Conservation (phyloP, 371 early-diverging fungal species). For the Scutellospora calospora region DNA sequence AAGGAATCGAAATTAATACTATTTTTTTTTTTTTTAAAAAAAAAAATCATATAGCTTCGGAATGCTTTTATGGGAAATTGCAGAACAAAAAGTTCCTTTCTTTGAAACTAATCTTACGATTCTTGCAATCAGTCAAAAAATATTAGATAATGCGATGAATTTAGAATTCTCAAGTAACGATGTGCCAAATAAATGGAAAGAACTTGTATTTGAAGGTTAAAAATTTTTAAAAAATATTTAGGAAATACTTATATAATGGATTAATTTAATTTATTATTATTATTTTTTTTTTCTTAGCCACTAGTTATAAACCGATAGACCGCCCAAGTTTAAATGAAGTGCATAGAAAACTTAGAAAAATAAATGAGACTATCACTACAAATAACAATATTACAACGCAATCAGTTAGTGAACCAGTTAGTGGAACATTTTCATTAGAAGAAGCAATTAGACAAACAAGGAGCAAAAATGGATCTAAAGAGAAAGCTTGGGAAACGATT, state of each 20-base stretch:
- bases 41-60: neutral
- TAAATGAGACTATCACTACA: neutral
- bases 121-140: neutral
- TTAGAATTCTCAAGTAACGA: neutral
- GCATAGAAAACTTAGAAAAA: neutral
- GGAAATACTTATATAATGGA: neutral
- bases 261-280: neutral
- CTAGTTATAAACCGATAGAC: neutral
- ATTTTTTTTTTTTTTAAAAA: neutral
- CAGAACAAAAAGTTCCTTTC: conserved; percentile 9
- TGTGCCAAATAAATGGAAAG: conserved; percentile 10
- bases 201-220: conserved; percentile 6
- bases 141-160: neutral
- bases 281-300: conserved; percentile 4
- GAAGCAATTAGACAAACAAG: neutral
- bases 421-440: neutral
- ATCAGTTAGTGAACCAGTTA: too few species aligned
- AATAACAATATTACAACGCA: neutral
- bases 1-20: too few species aligned
- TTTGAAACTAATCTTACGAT: neutral
- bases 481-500: neutral
- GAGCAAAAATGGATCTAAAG: neutral
- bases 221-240: neutral
- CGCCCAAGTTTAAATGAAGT: neutral
- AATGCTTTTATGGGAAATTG: conserved; percentile 23